These are phyloP conservation scores for Aspergillus japonicus DNA, from an alignment of 2,329 filamentous ascomycete genomes.

Conservation along the genomic window DNA sequence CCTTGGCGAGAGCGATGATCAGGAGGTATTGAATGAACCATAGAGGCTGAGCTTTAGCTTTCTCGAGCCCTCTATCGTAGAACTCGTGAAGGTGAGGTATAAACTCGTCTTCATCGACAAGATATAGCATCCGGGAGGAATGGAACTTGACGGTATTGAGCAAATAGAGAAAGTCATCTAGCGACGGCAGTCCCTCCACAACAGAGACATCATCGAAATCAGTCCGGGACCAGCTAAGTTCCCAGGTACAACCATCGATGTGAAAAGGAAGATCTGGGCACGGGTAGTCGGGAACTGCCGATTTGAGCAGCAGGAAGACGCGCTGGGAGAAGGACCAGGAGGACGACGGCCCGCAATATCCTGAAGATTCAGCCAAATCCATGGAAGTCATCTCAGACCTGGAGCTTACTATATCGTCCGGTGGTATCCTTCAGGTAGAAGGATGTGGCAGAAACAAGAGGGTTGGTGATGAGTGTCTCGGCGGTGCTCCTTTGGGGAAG, in stretches of 20 bases:
- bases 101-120: constrained; percentile 12
- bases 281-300: constrained; percentile 6
- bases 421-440: too few species aligned
- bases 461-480: too few species aligned
- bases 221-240: constrained; percentile 7
- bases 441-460: too few species aligned
- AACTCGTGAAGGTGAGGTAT: constrained; percentile 7
- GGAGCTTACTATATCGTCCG: too few species aligned
- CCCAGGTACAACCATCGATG: constrained; percentile 11
- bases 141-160: constrained; percentile 9
- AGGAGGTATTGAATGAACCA: too few species aligned
- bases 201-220: background rate
- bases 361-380: constrained; percentile 1
- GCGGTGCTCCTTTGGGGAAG: too few species aligned
- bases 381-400: too few species aligned
- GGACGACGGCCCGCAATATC: constrained; percentile 13
- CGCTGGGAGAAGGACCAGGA: constrained; percentile 14
- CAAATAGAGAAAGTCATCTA: constrained; percentile 9
- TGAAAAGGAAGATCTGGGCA: constrained; percentile 11
- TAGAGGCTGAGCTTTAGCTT: background rate
- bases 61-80: constrained; percentile 9
- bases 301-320: constrained; percentile 10
- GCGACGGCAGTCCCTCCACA: constrained; percentile 8
- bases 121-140: constrained; percentile 10
- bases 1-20: too few species aligned